Evolutionary conservation across 2,329 filamentous ascomycete species (phyloP), one percentile per base, ranked within the genome.

Genomic region (Cladophialophora carrionii): DNA sequence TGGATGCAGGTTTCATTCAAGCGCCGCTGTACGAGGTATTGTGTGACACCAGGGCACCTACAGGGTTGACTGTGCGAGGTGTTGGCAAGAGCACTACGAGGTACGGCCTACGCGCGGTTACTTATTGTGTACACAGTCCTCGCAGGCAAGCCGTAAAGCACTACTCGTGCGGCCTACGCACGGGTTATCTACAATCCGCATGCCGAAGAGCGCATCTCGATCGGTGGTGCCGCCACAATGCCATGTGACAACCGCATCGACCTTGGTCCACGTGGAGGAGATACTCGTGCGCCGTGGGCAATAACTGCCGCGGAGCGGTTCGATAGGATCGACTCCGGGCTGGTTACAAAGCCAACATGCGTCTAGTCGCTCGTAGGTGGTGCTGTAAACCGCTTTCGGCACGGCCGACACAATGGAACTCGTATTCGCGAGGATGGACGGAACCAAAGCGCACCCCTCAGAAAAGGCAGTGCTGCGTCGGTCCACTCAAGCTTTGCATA

Each of bases 351-450:
- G 34, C 34, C 5, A 5, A 37, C 34, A 5, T 37, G 8, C 8
- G 34, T 37, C 32, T 9, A 12, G 10, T 7, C 29, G 29, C 29
- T 31, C 29, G n/a, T 37, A 10, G 1, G 14, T 43, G 20, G 9
- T 51, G 46, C 24, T 22, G 48, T 22, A 51, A 51, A 26, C 48
- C 48, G 24, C 22, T 24, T 51, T 51, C 48, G 48, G 48, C 48
- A 51, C 48, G 48, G 48, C 48, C 20, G 20, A 4, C 46, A 8
- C 22, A 14, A 49, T 24, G 22, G 46, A 26, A 17, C 24, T 51
- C 48, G 48, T 51, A 51, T 51, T 51, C 20, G 26, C 10, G 48
- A 14, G 48, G 20, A 20, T 26, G 20, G 14, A 51, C 48, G 48
- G 48, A 51, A 51, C 17, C 22, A 26, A 24, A 51, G 48, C 48